phyloP scores from a whole-genome alignment of 108 stramenopile genomes.

The Thalassiosira profunda region DNA sequence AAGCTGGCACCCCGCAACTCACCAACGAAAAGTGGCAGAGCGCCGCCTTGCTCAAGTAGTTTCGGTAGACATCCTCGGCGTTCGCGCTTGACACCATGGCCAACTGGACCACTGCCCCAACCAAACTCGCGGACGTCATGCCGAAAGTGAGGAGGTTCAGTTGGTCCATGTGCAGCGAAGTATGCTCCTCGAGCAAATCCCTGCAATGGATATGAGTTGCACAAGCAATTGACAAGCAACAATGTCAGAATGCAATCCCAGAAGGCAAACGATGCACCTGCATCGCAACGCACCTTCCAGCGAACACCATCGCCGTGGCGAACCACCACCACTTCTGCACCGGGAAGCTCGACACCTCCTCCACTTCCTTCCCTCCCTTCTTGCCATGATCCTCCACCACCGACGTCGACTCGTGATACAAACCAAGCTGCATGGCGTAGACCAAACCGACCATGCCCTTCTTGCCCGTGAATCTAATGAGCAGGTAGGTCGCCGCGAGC shows the following conservation, averaged over 20 bases:
- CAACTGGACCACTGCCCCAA: slow-evolving; percentile 45
- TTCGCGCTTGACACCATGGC: slow-evolving; percentile 31
- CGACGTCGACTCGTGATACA: slow-evolving; percentile 58
- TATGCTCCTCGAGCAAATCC: slow-evolving; percentile 26
- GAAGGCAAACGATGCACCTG: background rate
- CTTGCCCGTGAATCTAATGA: slow-evolving; percentile 31
- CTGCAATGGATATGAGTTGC: slow-evolving; percentile 1
- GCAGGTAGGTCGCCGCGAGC: slow-evolving; percentile 44
- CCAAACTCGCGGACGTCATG: slow-evolving; percentile 45
- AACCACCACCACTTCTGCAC: slow-evolving; percentile 80
- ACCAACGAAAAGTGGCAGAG: slow-evolving; percentile 55
- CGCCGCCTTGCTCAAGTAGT: slow-evolving; percentile 53
- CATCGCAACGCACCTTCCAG: slow-evolving; percentile 16
- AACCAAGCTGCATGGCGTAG: slow-evolving; percentile 50
- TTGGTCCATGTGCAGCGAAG: slow-evolving; percentile 21
- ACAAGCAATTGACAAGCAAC: background rate
- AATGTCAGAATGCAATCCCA: background rate
- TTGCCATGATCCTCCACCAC: slow-evolving; percentile 42
- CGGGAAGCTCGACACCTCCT: slow-evolving; percentile 21
- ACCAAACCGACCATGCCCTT: slow-evolving; percentile 63
- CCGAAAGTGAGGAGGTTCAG: slow-evolving; percentile 48
- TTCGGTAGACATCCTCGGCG: slow-evolving; percentile 55
- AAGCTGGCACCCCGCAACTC: slow-evolving; percentile 47
- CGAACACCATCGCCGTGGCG: slow-evolving; percentile 46
- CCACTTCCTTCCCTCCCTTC: slow-evolving; percentile 4